phyloP scores from a whole-genome alignment of 1,284 basidiomycete genomes.

The Fomitopsis schrenkii region DNA sequence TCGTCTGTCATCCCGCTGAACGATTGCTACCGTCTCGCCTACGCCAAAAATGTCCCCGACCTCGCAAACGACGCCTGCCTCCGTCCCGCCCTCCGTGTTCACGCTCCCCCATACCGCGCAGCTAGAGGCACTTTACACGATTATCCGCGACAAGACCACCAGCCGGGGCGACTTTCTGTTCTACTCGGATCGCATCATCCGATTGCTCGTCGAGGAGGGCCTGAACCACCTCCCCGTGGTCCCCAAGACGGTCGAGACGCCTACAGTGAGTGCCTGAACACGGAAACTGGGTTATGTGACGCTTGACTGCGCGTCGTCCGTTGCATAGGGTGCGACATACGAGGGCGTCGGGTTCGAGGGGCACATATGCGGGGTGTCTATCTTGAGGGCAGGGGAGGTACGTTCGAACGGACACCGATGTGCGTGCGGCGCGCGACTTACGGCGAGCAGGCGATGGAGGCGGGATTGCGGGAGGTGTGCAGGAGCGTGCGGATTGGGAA shows the following conservation, averaged over 20 bases:
- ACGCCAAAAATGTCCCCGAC: slow-evolving; percentile 20
- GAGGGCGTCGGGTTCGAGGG: slow-evolving; percentile 91
- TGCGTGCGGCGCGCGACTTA: neutral
- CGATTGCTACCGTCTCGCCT: no score
- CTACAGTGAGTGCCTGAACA: slow-evolving; percentile 48
- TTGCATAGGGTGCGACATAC: slow-evolving; percentile 67
- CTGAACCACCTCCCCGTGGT: slow-evolving; percentile 94
- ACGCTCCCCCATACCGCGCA: slow-evolving; percentile 86
- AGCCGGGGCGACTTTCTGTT: slow-evolving; percentile 94
- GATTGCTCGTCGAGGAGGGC: slow-evolving; percentile 79
- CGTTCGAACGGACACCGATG: neutral
- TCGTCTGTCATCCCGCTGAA: no score
- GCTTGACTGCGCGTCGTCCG: neutral
- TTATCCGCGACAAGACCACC: slow-evolving; percentile 87
- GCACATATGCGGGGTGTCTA: slow-evolving; percentile 93
- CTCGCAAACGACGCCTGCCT: slow-evolving; percentile 31
- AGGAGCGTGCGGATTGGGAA: slow-evolving; percentile 89
- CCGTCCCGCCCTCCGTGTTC: slow-evolving; percentile 75
- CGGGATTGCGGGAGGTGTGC: slow-evolving; percentile 91
- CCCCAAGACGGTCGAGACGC: slow-evolving; percentile 77
- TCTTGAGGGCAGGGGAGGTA: slow-evolving; percentile 85
- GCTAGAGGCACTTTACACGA: slow-evolving; percentile 94
- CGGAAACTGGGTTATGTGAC: slow-evolving; percentile 1
- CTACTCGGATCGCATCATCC: slow-evolving; percentile 83
- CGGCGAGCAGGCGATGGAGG: slow-evolving; percentile 82